Percentiles rank a stretch among this genome's conserved stretches.
phyloP scores from a whole-genome alignment of 1,284 basidiomycete species.

The Pascua guehoae region DNA sequence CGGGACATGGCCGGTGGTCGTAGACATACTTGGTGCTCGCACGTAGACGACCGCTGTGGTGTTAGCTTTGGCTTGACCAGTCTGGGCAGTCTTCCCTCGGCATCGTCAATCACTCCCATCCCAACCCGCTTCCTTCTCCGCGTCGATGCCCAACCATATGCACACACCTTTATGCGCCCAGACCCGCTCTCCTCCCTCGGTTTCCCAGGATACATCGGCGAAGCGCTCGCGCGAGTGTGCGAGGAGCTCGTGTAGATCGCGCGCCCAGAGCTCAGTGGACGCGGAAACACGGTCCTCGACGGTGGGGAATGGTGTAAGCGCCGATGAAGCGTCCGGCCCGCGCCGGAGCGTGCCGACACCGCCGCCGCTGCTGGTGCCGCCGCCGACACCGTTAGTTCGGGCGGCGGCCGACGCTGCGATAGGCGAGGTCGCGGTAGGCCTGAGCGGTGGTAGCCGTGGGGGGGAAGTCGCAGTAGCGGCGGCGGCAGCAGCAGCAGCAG shows the following conservation, averaged over 20 bases:
- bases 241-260: slow-evolving; percentile 70
- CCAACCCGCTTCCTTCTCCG: no score
- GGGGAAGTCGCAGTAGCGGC: no score
- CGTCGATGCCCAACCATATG: background rate
- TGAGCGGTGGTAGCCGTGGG: no score
- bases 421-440: no score
- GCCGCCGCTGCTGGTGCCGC: background rate
- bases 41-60: slow-evolving; percentile 82
- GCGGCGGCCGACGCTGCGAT: no score
- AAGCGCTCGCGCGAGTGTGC: slow-evolving; percentile 75
- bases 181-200: slow-evolving; percentile 54
- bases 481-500: no score
- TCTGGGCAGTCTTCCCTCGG: no score
- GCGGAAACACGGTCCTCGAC: slow-evolving; percentile 32
- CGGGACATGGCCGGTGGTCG: no score
- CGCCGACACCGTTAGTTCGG: background rate
- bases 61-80: slow-evolving; percentile 2
- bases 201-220: slow-evolving; percentile 89
- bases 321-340: background rate
- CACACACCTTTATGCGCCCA: slow-evolving; percentile 46
- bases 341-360: background rate
- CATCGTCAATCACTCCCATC: no score
- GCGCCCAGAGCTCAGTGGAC: slow-evolving; percentile 61
- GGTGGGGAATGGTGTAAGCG: slow-evolving; percentile 15
- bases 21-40: slow-evolving; percentile 62